These are phyloP conservation scores for Metschnikowia noctiluminum DNA, from an alignment of 805 yeast species.

Conservation along the genomic window DNA sequence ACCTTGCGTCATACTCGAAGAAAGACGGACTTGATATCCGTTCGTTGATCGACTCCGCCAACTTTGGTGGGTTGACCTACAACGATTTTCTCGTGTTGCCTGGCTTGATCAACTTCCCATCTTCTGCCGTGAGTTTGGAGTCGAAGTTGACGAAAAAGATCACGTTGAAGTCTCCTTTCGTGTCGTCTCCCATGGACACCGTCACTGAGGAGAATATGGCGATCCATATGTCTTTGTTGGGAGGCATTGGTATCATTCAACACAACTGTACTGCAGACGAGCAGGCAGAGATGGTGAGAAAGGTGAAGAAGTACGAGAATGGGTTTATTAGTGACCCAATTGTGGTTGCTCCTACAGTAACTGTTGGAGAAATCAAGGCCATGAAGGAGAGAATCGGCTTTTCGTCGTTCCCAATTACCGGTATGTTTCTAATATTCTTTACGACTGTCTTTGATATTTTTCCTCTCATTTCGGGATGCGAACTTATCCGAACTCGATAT, in stretches of 20 bases:
- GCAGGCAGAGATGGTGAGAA: slow-evolving; percentile 97
- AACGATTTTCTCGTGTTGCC: slow-evolving; percentile 95
- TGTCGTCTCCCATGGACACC: slow-evolving; percentile 99
- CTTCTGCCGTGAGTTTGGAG: slow-evolving; percentile 73
- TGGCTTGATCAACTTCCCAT: slow-evolving; percentile 87
- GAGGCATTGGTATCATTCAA: slow-evolving; percentile 98
- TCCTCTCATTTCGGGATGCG: too few species aligned
- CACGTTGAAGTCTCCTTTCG: slow-evolving; percentile 88
- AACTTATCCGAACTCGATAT: too few species aligned
- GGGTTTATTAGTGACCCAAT: slow-evolving; percentile 96
- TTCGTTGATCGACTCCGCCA: slow-evolving; percentile 82
- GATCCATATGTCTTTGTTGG: slow-evolving; percentile 94
- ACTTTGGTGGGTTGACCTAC: slow-evolving; percentile 95
- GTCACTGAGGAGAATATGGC: slow-evolving; percentile 98
- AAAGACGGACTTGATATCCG: slow-evolving; percentile 85
- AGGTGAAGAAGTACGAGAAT: slow-evolving; percentile 95
- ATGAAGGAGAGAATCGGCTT: slow-evolving; percentile 78
- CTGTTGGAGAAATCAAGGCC: slow-evolving; percentile 76
- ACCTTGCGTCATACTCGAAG: slow-evolving; percentile 58
- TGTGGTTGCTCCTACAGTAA: slow-evolving; percentile 69
- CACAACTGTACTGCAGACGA: slow-evolving; percentile 96
- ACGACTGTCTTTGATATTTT: not conserved
- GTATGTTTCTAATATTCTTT: slow-evolving; percentile 57
- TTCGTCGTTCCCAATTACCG: slow-evolving; percentile 98
- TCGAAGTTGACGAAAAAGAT: slow-evolving; percentile 89